Percentiles rank a stretch among this genome's conserved stretches.
phyloP scores from a whole-genome alignment of 768 basidiomycete genomes.

The Kwoniella sp. region DNA sequence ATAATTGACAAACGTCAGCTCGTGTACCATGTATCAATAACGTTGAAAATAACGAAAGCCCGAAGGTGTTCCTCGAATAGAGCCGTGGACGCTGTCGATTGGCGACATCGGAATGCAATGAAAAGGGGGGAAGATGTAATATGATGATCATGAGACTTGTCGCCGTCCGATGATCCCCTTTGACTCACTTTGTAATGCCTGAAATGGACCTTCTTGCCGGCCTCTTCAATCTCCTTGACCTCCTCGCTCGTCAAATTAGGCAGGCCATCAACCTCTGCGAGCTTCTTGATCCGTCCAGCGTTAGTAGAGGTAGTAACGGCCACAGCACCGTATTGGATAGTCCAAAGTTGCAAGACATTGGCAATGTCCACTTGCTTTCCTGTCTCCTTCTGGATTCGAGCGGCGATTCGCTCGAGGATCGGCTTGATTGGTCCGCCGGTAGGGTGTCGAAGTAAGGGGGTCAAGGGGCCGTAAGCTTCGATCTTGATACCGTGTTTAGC shows the following conservation, averaged over 20 bases:
- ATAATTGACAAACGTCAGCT: too few relatives aligned
- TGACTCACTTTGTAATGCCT: conserved; percentile 43
- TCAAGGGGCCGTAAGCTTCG: conserved; percentile 50
- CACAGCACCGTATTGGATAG: conserved; percentile 41
- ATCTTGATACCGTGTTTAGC: conserved; percentile 44
- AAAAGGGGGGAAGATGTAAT: too few relatives aligned
- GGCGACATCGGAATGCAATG: background rate
- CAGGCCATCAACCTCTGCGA: conserved; percentile 32
- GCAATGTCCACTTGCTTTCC: conserved; percentile 34
- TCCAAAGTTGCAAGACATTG: conserved; percentile 46
- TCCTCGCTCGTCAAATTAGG: conserved; percentile 48
- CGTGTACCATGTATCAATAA: too few relatives aligned
- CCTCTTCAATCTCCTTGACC: conserved; percentile 53
- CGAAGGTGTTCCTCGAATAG: too few relatives aligned
- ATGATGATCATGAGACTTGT: too few relatives aligned
- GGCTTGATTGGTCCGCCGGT: conserved; percentile 44
- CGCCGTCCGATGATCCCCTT: too few relatives aligned
- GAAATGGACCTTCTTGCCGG: conserved; percentile 51
- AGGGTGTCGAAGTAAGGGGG: conserved; percentile 46
- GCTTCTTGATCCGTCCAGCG: conserved; percentile 39
- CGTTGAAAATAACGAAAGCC: too few relatives aligned
- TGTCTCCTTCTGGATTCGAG: conserved; percentile 22
- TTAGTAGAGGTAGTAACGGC: conserved; percentile 45
- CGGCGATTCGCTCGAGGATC: conserved; percentile 44
- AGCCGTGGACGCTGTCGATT: background rate